phyloP scores from a whole-genome alignment of 805 yeast genomes.

The Teunomyces gatunensis region DNA sequence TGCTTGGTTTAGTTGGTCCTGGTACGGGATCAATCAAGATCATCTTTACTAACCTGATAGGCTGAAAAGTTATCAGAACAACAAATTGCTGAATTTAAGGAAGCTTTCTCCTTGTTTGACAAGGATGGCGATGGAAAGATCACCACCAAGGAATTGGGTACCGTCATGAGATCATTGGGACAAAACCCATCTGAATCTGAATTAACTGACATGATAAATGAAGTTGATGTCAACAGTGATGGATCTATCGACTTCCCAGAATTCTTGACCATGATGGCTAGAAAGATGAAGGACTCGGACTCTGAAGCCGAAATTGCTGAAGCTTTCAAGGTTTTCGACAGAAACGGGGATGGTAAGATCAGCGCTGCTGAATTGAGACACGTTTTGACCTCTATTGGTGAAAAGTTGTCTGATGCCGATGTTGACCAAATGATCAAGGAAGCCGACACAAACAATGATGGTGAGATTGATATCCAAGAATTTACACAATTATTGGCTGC shows the following conservation, averaged over 20 bases:
- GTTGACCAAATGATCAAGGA: slow-evolving; percentile 97
- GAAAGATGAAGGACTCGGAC: slow-evolving; percentile 92
- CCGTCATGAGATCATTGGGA: slow-evolving; percentile 98
- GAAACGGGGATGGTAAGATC: slow-evolving; percentile 95
- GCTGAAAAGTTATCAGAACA: slow-evolving; percentile 91
- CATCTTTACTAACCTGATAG: slow-evolving; percentile 29
- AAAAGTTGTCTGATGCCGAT: slow-evolving; percentile 92
- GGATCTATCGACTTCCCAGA: slow-evolving; percentile 58
- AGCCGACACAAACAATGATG: slow-evolving; percentile 93
- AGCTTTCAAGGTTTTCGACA: slow-evolving; percentile 97
- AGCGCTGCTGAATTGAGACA: slow-evolving; percentile 96
- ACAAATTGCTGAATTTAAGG: slow-evolving; percentile 95
- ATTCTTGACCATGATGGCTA: slow-evolving; percentile 41
- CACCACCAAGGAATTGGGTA: slow-evolving; percentile 92
- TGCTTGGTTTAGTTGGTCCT: not conserved
- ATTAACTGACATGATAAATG: slow-evolving; percentile 94
- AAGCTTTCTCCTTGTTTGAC: slow-evolving; percentile 96
- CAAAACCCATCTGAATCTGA: slow-evolving; percentile 96
- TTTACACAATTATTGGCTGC: slow-evolving; percentile 86
- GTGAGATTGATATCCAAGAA: slow-evolving; percentile 95
- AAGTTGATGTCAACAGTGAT: slow-evolving; percentile 93
- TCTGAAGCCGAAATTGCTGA: slow-evolving; percentile 96
- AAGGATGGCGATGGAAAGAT: slow-evolving; percentile 96
- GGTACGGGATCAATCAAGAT: not conserved
- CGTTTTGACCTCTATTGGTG: slow-evolving; percentile 96